phyloP scores from a whole-genome alignment of 1,139 yeast genomes.

The Ogataea hybrid region DNA sequence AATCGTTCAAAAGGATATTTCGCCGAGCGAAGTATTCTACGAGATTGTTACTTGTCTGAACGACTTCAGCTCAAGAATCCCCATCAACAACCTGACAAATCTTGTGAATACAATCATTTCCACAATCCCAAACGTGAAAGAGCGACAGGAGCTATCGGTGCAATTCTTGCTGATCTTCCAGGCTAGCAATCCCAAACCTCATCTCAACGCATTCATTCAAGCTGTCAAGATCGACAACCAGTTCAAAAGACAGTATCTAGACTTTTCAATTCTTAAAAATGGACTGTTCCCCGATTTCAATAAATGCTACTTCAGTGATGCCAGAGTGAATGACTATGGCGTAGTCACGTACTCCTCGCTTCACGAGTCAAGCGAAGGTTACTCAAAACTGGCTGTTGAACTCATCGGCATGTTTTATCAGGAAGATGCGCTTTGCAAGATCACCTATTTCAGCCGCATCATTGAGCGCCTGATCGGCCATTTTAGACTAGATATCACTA shows the following conservation, averaged over 20 bases:
- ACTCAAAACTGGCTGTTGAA: conserved; percentile 60
- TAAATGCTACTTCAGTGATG: conserved; percentile 34
- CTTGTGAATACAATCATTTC: conserved; percentile 24
- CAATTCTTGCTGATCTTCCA: conserved; percentile 46
- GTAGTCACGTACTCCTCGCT: conserved; percentile 71
- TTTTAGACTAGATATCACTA: conserved; percentile 72
- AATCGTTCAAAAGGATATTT: conserved; percentile 12
- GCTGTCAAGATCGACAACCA: conserved; percentile 40
- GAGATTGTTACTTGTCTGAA: conserved; percentile 26
- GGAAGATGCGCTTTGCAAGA: conserved; percentile 41
- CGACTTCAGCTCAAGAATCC: conserved; percentile 25
- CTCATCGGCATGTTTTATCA: conserved; percentile 44
- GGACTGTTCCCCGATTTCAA: conserved; percentile 44
- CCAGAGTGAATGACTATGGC: conserved; percentile 52
- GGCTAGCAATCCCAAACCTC: conserved; percentile 40
- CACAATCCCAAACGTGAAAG: conserved; percentile 19
- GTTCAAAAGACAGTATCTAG: conserved; percentile 36
- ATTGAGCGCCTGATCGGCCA: conserved; percentile 69
- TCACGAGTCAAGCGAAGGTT: conserved; percentile 84
- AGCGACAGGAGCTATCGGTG: conserved; percentile 20
- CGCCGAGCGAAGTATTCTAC: conserved; percentile 26
- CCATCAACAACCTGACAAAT: conserved; percentile 14
- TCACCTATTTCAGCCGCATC: conserved; percentile 47
- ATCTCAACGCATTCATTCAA: conserved; percentile 38
- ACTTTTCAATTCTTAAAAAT: conserved; percentile 25